Conservation (phyloP, 129 eudicot genomes). For the Flaveria sonorensis region DNA sequence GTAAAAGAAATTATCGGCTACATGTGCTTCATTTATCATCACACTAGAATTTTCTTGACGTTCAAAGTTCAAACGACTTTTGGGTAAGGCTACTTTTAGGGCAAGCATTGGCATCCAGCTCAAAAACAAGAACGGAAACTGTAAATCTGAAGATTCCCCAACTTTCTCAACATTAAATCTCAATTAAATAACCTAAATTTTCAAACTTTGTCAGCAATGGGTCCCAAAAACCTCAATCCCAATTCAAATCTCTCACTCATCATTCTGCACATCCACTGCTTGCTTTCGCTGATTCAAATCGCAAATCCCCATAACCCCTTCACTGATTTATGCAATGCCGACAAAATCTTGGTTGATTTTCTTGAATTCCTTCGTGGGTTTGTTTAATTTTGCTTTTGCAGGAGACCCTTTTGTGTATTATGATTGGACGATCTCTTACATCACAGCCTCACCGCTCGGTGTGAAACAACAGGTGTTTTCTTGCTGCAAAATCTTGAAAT, state of each 20-base stretch:
- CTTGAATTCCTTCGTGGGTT: slow-evolving; percentile 46
- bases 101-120: slow-evolving; percentile 5
- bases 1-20: too few relatives aligned
- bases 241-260: slow-evolving; percentile 30
- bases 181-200: slow-evolving; percentile 5
- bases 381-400: slow-evolving; percentile 44
- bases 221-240: slow-evolving; percentile 29
- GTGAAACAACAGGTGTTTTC: slow-evolving; percentile 67
- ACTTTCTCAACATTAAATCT: neutral
- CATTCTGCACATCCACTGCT: slow-evolving; percentile 25
- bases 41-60: neutral
- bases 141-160: slow-evolving; percentile 32
- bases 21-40: neutral
- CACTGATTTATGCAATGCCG: slow-evolving; percentile 32
- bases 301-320: slow-evolving; percentile 36
- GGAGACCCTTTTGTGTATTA: slow-evolving; percentile 82
- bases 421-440: slow-evolving; percentile 93
- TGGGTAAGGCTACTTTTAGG: neutral
- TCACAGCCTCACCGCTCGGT: slow-evolving; percentile 90
- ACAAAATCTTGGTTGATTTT: slow-evolving; percentile 37
- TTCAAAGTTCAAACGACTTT: neutral
- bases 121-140: slow-evolving; percentile 25
- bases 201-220: slow-evolving; percentile 21
- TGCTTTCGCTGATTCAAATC: slow-evolving; percentile 15
- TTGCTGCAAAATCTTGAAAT: slow-evolving; percentile 19